Evolutionary conservation across 192 early-diverging fungal genomes (phyloP).

Genomic region (Backusella tuberculispora): DNA sequence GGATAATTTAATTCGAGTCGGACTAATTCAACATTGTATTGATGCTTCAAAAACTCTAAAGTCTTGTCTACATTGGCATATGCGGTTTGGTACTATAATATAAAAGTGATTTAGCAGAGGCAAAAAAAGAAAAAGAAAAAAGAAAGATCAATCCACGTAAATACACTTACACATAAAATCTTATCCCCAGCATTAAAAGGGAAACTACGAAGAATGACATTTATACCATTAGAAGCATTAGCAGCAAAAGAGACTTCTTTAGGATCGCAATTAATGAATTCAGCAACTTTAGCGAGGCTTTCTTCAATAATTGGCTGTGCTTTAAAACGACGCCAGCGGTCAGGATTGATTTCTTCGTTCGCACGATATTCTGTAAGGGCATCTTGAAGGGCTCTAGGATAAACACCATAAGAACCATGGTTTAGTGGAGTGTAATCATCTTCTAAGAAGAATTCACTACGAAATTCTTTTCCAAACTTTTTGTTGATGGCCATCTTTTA

Average conservation of each 20-base stretch:
- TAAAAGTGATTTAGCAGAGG: neutral
- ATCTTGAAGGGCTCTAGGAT: conserved; percentile 33
- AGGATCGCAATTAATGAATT: conserved; percentile 53
- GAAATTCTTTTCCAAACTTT: conserved; percentile 46
- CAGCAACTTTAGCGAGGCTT: conserved; percentile 41
- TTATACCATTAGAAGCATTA: conserved; percentile 62
- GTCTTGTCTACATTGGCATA: conserved; percentile 52
- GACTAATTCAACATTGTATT: conserved; percentile 43
- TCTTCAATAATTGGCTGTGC: conserved; percentile 27
- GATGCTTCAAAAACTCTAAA: conserved; percentile 47
- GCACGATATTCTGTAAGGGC: conserved; percentile 22
- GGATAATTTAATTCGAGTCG: conserved; percentile 52
- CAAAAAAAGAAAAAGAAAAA: neutral
- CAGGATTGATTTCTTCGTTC: conserved; percentile 43
- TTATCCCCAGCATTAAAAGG: conserved; percentile 50
- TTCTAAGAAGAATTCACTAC: conserved; percentile 53
- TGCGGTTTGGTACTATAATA: conserved; percentile 49
- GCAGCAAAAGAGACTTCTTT: conserved; percentile 54
- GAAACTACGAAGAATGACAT: conserved; percentile 52
- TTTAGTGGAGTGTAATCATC: conserved; percentile 53
- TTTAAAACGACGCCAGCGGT: conserved; percentile 52
- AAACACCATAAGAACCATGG: conserved; percentile 64
- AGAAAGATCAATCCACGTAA: conserved; percentile 10
- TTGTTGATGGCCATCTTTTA: neutral
- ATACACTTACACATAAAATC: conserved; percentile 22